A percentile compares a stretch with the other conserved stretches of the same genome.
These are phyloP conservation scores for Moesziomyces sp. DNA, from an alignment of 1,284 basidiomycete genomes.

Conservation along the genomic window DNA sequence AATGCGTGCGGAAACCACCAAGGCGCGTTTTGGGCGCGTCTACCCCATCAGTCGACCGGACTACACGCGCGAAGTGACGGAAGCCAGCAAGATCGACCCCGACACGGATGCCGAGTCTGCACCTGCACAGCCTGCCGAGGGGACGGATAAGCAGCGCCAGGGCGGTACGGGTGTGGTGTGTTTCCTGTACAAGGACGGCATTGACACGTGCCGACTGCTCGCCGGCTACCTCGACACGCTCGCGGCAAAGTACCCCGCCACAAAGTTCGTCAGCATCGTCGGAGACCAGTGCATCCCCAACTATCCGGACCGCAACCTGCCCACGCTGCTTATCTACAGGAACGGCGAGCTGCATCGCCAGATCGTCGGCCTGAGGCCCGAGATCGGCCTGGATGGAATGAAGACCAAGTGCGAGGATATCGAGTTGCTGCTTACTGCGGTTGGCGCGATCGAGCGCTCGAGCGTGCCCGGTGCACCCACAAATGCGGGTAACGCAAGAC, in stretches of 20 bases:
- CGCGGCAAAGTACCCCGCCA: conserved; percentile 83
- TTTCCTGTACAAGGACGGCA: conserved; percentile 84
- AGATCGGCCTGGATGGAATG: conserved; percentile 75
- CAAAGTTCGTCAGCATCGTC: conserved; percentile 95
- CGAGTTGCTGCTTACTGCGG: conserved; percentile 62
- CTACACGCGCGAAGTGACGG: conserved; percentile 93
- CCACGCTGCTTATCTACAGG: conserved; percentile 91
- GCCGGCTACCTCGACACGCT: conserved; percentile 78
- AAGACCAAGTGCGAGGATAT: conserved; percentile 78
- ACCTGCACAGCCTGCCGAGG: background rate
- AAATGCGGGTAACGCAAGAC: conserved; percentile 19
- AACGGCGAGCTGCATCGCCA: conserved; percentile 89
- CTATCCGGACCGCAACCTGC: conserved; percentile 89
- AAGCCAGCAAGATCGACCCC: conserved; percentile 81
- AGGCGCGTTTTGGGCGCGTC: conserved; percentile 83
- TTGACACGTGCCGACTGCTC: conserved; percentile 76
- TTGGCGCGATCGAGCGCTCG: conserved; percentile 58
- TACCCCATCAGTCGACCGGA: conserved; percentile 90
- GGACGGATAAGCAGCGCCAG: conserved; percentile 57
- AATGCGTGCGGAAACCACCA: conserved; percentile 75
- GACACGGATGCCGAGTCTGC: conserved; percentile 14
- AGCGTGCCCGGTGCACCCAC: conserved; percentile 45
- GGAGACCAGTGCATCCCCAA: conserved; percentile 94
- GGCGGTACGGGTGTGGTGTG: conserved; percentile 85
- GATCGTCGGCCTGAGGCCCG: conserved; percentile 77